phyloP scores from a whole-genome alignment of 2,329 filamentous ascomycete species.

The Fusarium decemcellulare region DNA sequence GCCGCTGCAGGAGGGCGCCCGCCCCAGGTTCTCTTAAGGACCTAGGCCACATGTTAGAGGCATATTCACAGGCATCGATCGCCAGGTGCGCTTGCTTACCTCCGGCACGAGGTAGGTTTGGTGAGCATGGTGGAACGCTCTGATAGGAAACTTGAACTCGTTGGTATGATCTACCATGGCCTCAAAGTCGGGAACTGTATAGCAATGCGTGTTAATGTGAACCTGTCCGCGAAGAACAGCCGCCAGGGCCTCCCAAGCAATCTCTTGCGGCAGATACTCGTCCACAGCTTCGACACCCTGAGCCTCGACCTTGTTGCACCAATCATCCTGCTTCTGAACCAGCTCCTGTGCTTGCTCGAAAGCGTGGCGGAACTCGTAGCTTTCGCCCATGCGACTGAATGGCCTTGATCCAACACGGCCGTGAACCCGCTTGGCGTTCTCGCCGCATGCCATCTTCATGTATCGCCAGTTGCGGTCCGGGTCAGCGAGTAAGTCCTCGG shows the following conservation, averaged over 20 bases:
- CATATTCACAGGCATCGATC: not conserved
- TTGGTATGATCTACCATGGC: conserved; percentile 79
- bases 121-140: conserved; percentile 80
- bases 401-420: conserved; percentile 68
- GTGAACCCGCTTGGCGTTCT: conserved; percentile 76
- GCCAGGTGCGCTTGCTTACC: conserved; percentile 52
- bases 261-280: conserved; percentile 72
- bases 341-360: conserved; percentile 73
- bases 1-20: conserved; percentile 68
- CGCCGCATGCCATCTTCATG: conserved; percentile 84
- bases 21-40: conserved; percentile 70
- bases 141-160: conserved; percentile 77
- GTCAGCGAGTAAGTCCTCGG: conserved; percentile 74
- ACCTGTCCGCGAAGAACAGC: conserved; percentile 78
- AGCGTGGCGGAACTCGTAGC: conserved; percentile 77
- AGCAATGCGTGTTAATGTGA: conserved; percentile 80
- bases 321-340: conserved; percentile 75
- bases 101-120: conserved; percentile 77
- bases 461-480: conserved; percentile 77
- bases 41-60: conserved; percentile 48
- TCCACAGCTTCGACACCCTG: conserved; percentile 65
- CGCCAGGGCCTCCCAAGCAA: conserved; percentile 74
- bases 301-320: conserved; percentile 71
- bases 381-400: conserved; percentile 75
- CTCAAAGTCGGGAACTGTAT: conserved; percentile 78